Evolutionary conservation across 306 rosid species (phyloP).

Genomic region (Biancaea sappan): DNA sequence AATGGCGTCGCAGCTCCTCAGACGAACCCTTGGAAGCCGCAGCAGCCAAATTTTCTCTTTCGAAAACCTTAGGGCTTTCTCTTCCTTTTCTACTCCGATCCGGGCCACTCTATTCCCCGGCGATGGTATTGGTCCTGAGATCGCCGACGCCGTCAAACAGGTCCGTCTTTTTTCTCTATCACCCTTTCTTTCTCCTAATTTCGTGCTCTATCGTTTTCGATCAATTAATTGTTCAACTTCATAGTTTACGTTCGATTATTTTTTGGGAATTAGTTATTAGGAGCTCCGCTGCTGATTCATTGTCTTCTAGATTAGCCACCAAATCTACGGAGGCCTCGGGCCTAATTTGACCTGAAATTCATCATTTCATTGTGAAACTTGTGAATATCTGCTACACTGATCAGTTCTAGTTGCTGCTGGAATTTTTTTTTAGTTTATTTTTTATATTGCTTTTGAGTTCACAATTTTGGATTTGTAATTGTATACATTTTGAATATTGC

Average conservation of each 20-base stretch:
- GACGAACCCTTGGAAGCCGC: slow-evolving; percentile 72
- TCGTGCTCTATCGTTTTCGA: not conserved
- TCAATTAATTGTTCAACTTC: not conserved
- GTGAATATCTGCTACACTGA: not conserved
- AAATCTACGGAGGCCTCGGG: not conserved
- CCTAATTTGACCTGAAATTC: not conserved
- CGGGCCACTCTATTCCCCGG: slow-evolving; percentile 89
- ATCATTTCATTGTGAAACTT: not conserved
- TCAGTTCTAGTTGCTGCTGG: not conserved
- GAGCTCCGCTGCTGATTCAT: not conserved
- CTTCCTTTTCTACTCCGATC: slow-evolving; percentile 69
- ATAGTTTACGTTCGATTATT: not conserved
- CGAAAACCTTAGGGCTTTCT: slow-evolving; percentile 55
- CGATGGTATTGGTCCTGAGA: slow-evolving; percentile 85
- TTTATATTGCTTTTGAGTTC: not conserved
- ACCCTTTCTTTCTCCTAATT: not conserved
- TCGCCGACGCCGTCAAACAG: slow-evolving; percentile 74
- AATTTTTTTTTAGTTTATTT: not conserved
- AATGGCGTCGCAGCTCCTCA: slow-evolving; percentile 62
- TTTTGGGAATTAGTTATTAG: not conserved
- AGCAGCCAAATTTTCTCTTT: slow-evolving; percentile 42
- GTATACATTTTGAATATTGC: not conserved
- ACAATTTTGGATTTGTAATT: not conserved
- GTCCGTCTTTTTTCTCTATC: slow-evolving; percentile 30
- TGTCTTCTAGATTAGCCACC: not conserved